Percentiles rank a stretch among this genome's conserved stretches.
phyloP scores from a whole-genome alignment of 2,329 filamentous ascomycete genomes.

The Coniochaeta sp. region DNA sequence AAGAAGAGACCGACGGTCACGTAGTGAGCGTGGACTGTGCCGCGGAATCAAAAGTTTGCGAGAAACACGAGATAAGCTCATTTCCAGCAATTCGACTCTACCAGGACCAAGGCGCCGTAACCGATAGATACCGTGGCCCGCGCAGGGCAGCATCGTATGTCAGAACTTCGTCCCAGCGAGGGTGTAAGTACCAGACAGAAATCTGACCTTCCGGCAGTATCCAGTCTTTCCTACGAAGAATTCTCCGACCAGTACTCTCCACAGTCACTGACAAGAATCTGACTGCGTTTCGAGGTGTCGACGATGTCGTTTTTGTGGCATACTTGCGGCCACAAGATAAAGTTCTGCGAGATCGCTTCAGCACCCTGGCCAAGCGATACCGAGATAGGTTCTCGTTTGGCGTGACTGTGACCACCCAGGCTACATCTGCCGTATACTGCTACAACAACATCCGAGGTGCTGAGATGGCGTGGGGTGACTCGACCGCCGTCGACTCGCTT shows the following conservation, averaged over 20 bases:
- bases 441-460: conserved; percentile 31
- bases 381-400: conserved; percentile 35
- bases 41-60: conserved; percentile 25
- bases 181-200: not conserved
- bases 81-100: conserved; percentile 39
- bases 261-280: conserved; percentile 17
- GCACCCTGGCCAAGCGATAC: conserved; percentile 24
- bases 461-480: conserved; percentile 22
- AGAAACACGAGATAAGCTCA: conserved; percentile 30
- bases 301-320: conserved; percentile 35
- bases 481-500: conserved; percentile 23
- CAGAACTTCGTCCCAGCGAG: too few species aligned
- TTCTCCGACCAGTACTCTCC: conserved; percentile 18
- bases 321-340: conserved; percentile 21
- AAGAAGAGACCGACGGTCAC: conserved; percentile 9
- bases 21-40: conserved; percentile 34
- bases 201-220: conserved; percentile 14
- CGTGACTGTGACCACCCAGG: conserved; percentile 9
- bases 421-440: conserved; percentile 21
- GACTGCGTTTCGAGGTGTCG: conserved; percentile 24
- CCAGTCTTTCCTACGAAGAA: conserved; percentile 18
- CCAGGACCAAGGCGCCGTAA: conserved; percentile 19
- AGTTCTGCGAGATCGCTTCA: conserved; percentile 21
- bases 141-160: conserved; percentile 29
- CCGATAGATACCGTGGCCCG: conserved; percentile 33